Evolutionary conservation across 2,329 filamentous ascomycete species (phyloP).

Genomic region (Hirsutella rhossiliensis): DNA sequence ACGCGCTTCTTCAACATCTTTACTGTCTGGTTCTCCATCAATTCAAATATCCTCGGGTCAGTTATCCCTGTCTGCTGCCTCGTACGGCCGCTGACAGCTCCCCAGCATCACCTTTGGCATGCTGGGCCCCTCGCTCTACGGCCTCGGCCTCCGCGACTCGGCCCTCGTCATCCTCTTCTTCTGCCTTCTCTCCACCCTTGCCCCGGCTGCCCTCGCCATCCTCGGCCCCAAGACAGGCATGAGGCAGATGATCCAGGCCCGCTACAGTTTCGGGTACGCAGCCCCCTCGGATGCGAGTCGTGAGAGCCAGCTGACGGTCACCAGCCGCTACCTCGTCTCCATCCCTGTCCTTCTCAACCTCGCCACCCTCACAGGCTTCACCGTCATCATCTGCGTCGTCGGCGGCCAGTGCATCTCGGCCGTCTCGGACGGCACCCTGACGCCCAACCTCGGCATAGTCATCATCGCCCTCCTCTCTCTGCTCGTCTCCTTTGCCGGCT

Average conservation of each 20-base stretch:
- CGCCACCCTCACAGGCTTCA: constrained; percentile 51
- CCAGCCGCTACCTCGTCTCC: constrained; percentile 41
- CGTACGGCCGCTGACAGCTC: neutral
- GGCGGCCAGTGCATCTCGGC: constrained; percentile 47
- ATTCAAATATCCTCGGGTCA: constrained; percentile 33
- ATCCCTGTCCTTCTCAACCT: constrained; percentile 51
- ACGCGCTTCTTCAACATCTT: constrained; percentile 31
- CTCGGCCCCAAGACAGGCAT: constrained; percentile 51
- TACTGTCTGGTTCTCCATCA: constrained; percentile 36
- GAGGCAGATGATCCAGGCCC: constrained; percentile 53
- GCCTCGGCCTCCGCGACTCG: constrained; percentile 42
- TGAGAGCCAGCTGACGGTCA: neutral
- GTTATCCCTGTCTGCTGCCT: constrained; percentile 5
- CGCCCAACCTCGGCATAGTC: constrained; percentile 45
- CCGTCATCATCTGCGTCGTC: constrained; percentile 47
- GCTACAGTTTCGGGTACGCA: constrained; percentile 48
- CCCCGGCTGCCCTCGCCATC: constrained; percentile 44
- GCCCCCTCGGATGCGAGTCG: too few relatives aligned
- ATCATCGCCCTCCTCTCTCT: constrained; percentile 45
- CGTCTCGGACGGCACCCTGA: constrained; percentile 34
- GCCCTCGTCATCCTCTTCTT: constrained; percentile 53
- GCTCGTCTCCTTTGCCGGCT: constrained; percentile 51
- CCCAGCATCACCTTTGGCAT: constrained; percentile 49
- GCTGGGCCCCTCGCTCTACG: constrained; percentile 42
- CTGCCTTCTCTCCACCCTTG: constrained; percentile 37